Base-by-base conservation (phyloP, 345 rosid species). In the Iberis pinnata region DNA sequence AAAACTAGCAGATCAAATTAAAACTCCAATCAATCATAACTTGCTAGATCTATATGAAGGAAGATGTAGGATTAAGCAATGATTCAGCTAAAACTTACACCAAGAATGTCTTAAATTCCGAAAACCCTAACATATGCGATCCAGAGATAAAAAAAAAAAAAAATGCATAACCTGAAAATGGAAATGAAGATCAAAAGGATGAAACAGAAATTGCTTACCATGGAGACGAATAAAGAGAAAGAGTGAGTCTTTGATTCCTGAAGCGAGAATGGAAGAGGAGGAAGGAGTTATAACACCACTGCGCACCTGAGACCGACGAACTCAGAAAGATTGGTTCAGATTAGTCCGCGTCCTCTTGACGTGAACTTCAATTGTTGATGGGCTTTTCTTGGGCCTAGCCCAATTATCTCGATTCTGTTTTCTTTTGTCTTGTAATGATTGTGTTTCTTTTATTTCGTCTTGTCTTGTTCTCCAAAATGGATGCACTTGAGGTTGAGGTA, bases 51-150 rank as follows among this genome's bases (percentile, higher is more conserved):
- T 54, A 25, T 14, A 26, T 2, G 48, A 18, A 33, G 15, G 7
- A 60, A 47, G 29, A 26, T 18, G 17, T 14, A 18, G 33, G 44
- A 46, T 40, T 53, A 52, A 4, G 22, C 13, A 53, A 53, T 22
- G 11, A 22, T 22, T 32, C 43, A 39, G 49, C 49, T 37, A n/a
- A 18, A 13, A 43, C 8, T 27, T 14, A 9, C 29, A 57, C 9
- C 46, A 20, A 44, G n/a, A n/a, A n/a, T n/a, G 43, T 44, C 56
- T 29, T 5, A 45, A 15, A 45, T 20, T 58, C 40, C 44, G 42
- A 60, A 58, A 67, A 33, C 66, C 71, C 61, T 67, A 67, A 53
- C 25, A 53, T 22, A 39, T 53, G 44, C 50, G 66, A 67, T 65
- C 45, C 10, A 22, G 4, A n/a, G n/a, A n/a, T n/a, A n/a, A n/a